A percentile compares a stretch with the other conserved stretches of the same genome.
These are phyloP conservation scores for Solanum acaule DNA, from an alignment of 257 asterid genomes.

Conservation along the genomic window DNA sequence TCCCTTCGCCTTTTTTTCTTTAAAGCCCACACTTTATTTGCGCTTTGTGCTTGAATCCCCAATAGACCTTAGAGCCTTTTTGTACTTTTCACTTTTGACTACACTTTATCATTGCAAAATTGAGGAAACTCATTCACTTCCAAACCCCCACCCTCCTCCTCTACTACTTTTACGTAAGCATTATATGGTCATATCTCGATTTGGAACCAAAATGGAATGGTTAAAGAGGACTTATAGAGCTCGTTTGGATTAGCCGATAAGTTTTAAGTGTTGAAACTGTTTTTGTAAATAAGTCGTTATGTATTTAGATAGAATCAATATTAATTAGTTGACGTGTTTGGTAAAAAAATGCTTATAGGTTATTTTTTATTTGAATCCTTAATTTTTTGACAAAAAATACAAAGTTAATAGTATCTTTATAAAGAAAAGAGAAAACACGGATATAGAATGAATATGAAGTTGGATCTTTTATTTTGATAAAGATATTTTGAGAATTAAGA, in stretches of 20 bases:
- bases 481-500: not conserved
- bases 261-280: not conserved
- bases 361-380: not conserved
- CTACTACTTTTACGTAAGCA: not conserved
- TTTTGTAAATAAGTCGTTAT: not conserved
- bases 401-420: not conserved
- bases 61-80: not conserved
- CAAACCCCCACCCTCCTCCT: not conserved
- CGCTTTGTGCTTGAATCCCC: not conserved
- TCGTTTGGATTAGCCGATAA: not conserved
- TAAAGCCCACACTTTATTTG: not conserved
- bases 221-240: not conserved
- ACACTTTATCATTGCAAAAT: not conserved
- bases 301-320: not conserved
- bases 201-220: not conserved
- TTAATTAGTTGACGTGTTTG: not conserved
- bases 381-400: not conserved
- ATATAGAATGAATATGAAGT: not conserved
- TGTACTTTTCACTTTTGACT: not conserved
- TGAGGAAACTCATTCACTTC: not conserved
- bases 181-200: not conserved
- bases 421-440: not conserved
- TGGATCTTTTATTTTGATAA: not conserved
- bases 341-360: not conserved
- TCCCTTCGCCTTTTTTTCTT: not conserved